Percentiles rank a stretch among this genome's conserved stretches.
These are phyloP conservation scores for Aspergillus ustus DNA, from an alignment of 2,329 filamentous ascomycete species.

Conservation along the genomic window DNA sequence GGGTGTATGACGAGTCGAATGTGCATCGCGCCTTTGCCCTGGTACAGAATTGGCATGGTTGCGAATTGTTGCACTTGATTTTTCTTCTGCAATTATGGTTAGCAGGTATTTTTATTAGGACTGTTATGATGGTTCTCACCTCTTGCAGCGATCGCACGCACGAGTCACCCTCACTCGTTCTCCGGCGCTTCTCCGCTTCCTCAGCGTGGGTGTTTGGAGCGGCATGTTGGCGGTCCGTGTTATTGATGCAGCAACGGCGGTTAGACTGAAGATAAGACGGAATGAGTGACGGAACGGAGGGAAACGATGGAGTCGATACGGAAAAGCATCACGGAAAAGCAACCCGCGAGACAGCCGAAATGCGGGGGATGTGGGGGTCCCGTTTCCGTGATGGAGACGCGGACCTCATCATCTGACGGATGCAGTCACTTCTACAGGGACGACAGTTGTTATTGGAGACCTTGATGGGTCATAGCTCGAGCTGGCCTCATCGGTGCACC, in stretches of 20 bases:
- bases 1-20: slow-evolving; percentile 20
- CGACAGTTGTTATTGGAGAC: not conserved
- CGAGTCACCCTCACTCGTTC: slow-evolving; percentile 42
- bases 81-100: slow-evolving; percentile 47
- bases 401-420: not conserved
- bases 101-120: slow-evolving; percentile 29
- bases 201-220: not conserved
- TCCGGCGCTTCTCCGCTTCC: slow-evolving; percentile 4
- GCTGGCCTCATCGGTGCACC: not conserved
- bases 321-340: slow-evolving; percentile 10
- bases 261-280: not conserved
- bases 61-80: slow-evolving; percentile 61
- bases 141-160: slow-evolving; percentile 43
- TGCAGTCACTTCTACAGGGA: not conserved
- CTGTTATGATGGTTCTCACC: slow-evolving; percentile 40
- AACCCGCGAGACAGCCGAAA: not conserved
- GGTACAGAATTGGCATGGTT: slow-evolving; percentile 48
- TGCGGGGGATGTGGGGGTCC: not conserved
- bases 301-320: not conserved
- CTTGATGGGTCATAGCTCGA: not conserved
- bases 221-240: not conserved
- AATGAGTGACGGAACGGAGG: not conserved
- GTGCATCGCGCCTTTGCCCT: slow-evolving; percentile 21
- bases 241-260: not conserved
- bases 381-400: not conserved